A percentile compares a stretch with the other conserved stretches of the same genome.
Conservation (phyloP, 768 basidiomycete genomes). For the Arthromyces matolae region DNA sequence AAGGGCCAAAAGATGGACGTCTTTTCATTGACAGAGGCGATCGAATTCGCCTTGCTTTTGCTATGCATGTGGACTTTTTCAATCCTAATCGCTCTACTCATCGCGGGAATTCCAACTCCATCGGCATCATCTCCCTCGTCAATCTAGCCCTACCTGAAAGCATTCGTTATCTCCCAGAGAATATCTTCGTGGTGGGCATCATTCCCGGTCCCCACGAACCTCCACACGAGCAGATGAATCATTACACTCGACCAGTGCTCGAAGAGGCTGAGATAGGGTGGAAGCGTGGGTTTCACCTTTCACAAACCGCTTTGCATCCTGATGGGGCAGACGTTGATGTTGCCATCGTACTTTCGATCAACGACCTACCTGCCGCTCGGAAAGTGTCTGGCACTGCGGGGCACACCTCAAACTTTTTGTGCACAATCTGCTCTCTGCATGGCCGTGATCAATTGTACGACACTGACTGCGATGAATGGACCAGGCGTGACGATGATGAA, state of each 20-base stretch:
- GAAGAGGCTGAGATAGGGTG: not conserved
- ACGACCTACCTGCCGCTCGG: too few relatives aligned
- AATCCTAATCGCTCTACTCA: slow-evolving; percentile 24
- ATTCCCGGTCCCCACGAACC: not conserved
- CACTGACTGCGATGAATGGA: too few relatives aligned
- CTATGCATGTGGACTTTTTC: slow-evolving; percentile 31
- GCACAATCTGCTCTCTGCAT: too few relatives aligned
- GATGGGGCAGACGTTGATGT: too few relatives aligned
- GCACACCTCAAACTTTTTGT: too few relatives aligned
- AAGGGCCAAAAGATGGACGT: not conserved
- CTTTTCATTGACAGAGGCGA: slow-evolving; percentile 1
- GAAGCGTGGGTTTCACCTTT: not conserved
- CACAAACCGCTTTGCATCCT: not conserved
- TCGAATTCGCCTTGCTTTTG: slow-evolving; percentile 17
- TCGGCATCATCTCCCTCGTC: not conserved
- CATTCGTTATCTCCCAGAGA: not conserved
- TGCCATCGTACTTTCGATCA: too few relatives aligned
- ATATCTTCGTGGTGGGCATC: not conserved
- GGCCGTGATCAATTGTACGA: too few relatives aligned
- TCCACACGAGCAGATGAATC: not conserved
- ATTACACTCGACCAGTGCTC: not conserved
- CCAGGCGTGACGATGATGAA: too few relatives aligned
- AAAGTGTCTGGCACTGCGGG: too few relatives aligned
- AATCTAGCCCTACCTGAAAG: not conserved
- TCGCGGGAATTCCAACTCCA: not conserved